Evolutionary conservation across 129 eudicot species (phyloP).

Genomic region (Chrysanthemum makinoi): DNA sequence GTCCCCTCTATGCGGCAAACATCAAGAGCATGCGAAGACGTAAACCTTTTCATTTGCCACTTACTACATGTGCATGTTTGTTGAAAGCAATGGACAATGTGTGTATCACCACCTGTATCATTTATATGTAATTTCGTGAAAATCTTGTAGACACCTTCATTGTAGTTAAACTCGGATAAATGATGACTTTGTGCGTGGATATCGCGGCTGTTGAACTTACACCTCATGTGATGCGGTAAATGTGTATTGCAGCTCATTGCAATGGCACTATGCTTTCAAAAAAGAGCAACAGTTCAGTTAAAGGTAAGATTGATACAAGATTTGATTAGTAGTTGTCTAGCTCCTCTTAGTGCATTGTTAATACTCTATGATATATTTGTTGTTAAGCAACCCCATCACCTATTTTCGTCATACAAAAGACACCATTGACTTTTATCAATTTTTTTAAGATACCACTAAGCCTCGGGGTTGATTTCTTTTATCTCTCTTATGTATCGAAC

Average conservation of each 20-base stretch:
- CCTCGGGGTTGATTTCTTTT: background rate
- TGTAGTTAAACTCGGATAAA: no score
- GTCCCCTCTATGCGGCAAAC: no score
- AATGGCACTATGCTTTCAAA: background rate
- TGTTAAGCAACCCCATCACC: background rate
- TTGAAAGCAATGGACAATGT: no score
- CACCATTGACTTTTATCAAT: background rate
- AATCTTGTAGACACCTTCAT: no score
- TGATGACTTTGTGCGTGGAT: no score
- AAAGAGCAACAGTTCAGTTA: background rate
- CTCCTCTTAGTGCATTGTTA: background rate
- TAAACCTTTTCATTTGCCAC: no score
- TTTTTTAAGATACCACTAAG: background rate
- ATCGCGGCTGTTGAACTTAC: no score
- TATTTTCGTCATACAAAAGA: background rate
- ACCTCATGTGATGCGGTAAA: background rate
- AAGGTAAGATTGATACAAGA: background rate
- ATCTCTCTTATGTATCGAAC: background rate
- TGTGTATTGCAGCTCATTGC: conserved; percentile 3
- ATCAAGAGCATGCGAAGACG: no score
- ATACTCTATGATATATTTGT: background rate
- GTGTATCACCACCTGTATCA: no score
- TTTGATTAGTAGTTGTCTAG: background rate
- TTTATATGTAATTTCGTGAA: no score
- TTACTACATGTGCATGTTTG: no score